Conservation (phyloP, 306 rosid species). For the Astragalus glycyphyllos region DNA sequence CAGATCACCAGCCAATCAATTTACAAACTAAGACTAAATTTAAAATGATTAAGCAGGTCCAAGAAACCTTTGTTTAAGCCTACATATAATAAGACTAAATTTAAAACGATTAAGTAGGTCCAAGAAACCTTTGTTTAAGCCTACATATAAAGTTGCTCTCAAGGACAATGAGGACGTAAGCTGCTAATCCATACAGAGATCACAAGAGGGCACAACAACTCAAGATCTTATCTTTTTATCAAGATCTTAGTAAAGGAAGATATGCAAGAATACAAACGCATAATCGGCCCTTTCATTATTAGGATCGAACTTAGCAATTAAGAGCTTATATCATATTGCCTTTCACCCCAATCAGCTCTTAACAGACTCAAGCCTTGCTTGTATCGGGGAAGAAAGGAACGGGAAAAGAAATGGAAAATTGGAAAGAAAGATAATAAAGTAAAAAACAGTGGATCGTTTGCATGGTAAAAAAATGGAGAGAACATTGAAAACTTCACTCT, state of each 20-base stretch:
- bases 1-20: slow-evolving; percentile 27
- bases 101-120: neutral
- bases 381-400: neutral
- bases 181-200: neutral
- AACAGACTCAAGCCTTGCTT: neutral
- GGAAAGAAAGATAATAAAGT: neutral
- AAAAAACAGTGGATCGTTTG: neutral
- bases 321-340: neutral
- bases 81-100: neutral
- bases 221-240: slow-evolving; percentile 1
- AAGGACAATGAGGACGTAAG: slow-evolving; percentile 15
- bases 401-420: neutral
- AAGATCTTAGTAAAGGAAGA: slow-evolving; percentile 4
- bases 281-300: neutral
- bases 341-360: slow-evolving; percentile 9
- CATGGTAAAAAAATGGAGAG: neutral
- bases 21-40: slow-evolving; percentile 2
- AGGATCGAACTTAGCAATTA: neutral
- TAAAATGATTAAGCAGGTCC: slow-evolving; percentile 13
- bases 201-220: neutral
- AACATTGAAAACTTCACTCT: neutral
- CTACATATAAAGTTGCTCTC: slow-evolving; percentile 20
- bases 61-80: slow-evolving; percentile 10
- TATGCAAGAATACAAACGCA: slow-evolving; percentile 2
- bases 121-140: slow-evolving; percentile 17